phyloP scores from a whole-genome alignment of 768 basidiomycete species.

The Russula compacta region DNA sequence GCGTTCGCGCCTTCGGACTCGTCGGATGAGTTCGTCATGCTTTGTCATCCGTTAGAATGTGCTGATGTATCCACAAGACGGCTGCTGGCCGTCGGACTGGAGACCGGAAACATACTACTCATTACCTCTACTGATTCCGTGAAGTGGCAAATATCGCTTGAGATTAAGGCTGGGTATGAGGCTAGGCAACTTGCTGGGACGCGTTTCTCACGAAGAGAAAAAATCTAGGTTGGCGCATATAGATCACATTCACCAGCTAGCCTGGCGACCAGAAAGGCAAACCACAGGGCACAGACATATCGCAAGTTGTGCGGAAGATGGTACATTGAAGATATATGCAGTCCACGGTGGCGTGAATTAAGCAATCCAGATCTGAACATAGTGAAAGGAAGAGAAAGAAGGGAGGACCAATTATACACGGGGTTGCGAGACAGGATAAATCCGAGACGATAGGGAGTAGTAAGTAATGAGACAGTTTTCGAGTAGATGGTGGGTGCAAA shows the following conservation, averaged over 20 bases:
- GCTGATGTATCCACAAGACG: slow-evolving; percentile 29
- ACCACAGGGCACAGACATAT: slow-evolving; percentile 36
- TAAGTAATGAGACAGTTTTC: slow-evolving; percentile 59
- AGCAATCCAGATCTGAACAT: slow-evolving; percentile 22
- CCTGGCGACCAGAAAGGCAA: slow-evolving; percentile 55
- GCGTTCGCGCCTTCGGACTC: slow-evolving; percentile 41
- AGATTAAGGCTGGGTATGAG: slow-evolving; percentile 45
- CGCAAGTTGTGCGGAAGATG: slow-evolving; percentile 89
- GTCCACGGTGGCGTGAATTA: slow-evolving; percentile 19
- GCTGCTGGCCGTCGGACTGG: slow-evolving; percentile 73
- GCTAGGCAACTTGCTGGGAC: not conserved
- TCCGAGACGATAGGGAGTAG: slow-evolving; percentile 30
- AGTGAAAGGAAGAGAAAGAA: slow-evolving; percentile 25
- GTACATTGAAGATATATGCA: slow-evolving; percentile 64
- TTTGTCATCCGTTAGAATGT: not conserved
- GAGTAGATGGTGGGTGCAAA: slow-evolving; percentile 41
- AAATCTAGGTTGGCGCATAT: slow-evolving; percentile 56
- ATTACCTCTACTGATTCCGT: slow-evolving; percentile 36
- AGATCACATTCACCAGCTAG: slow-evolving; percentile 67
- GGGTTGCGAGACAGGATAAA: slow-evolving; percentile 35
- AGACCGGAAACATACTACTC: slow-evolving; percentile 67
- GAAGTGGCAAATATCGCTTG: slow-evolving; percentile 40
- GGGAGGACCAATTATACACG: slow-evolving; percentile 52
- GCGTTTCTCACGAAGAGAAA: slow-evolving; percentile 4
- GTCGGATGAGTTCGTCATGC: slow-evolving; percentile 33